Evolutionary conservation across 1,139 yeast species (phyloP), one percentile per base, ranked within the genome.

Genomic region (Suhomyces bolitotheri): DNA sequence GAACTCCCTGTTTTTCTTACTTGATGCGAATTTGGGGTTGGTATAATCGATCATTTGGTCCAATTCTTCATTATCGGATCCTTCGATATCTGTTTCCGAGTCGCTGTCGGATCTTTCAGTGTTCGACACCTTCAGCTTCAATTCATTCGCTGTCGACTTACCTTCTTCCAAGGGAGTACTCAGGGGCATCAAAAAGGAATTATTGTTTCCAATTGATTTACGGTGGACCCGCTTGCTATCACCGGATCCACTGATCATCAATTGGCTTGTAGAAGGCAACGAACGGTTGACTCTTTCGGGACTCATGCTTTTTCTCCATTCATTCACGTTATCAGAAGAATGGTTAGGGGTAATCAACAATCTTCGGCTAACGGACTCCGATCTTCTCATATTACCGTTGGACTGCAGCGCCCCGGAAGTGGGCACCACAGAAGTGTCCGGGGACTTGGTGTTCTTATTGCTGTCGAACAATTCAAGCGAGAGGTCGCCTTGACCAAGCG

Each of bases 401-500:
- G 34, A 32, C 22, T 26, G 27, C 5, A 31, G 33, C 3, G 29
- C 38, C 4, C 43, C 43, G 2, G 45, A 40, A 3, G 36, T 20
- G 3, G 41, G 28, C 11, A 36, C 26, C 33, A 43, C 39, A 1
- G 43, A 34, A 4, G 37, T 35, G 15, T 43, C 49, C 7, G 38
- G 25, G 1, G 40, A 29, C 17, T 39, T 38, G 13, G 16, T 23
- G 5, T 32, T 23, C 7, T 22, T 37, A 3, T 27, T 30, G 12
- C 20, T 23, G 10, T 74, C 77, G 36, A 81, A 68, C 27, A 76
- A 75, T 33, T 77, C 82, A 12, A 88, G 60, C 0, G 82, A 70
- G 34, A 88, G 64, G 40, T 80, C 78, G 1, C 96, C 96, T 38
- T 72, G 68, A 1, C 96, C 96, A 45, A 87, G 56, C 0, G 94